Evolutionary conservation across 2,329 filamentous ascomycete species (phyloP), one percentile per base, ranked within the genome.

Genomic region (Fusarium tanahbumbuense): DNA sequence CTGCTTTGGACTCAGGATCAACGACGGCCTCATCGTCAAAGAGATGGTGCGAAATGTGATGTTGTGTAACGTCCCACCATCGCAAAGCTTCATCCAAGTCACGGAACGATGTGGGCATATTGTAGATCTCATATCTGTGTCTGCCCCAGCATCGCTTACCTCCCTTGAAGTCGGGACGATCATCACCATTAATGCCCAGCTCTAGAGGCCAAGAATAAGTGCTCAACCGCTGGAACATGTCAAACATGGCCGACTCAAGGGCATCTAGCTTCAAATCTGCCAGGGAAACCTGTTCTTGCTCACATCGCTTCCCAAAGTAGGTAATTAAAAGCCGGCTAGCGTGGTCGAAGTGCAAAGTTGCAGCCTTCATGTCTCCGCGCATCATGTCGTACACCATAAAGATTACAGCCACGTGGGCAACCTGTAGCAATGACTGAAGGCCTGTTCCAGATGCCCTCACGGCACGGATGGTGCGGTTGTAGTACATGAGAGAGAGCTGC

Each of bases 371-470:
- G 3, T 72, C 70, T 5, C 72, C 72, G 1, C 70, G 68, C 13
- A 73, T 25, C 44, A 73, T 65, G 37, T 73, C 72, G 49, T 72
- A 74, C 3, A 71, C 69, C 13, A 71, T 60, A 9, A 74, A 73
- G 11, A 74, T 58, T 7, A 74, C 58, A 9, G 72, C 68, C n/a
- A 65, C 67, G 16, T 74, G 48, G 22, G 65, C 70, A 20, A 72
- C 68, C 5, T 23, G 12, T 8, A 53, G 7, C n/a, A 53, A n/a
- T 28, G 49, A 25, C 18, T 53, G 23, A 8, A 27, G 18, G 6
- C 23, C n/a, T 27, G 49, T 53, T 22, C 49, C 44, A 2, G 57
- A 54, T 2, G 57, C 46, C 11, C 60, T 40, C 2, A 74, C 49
- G 11, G 64, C 62, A 13, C 49, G 60, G 3, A 74, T 49, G 9